These are phyloP conservation scores for Physcomitrium patens DNA, from an alignment of 225 moss, liverwort and hornwort species.

Conservation along the genomic window DNA sequence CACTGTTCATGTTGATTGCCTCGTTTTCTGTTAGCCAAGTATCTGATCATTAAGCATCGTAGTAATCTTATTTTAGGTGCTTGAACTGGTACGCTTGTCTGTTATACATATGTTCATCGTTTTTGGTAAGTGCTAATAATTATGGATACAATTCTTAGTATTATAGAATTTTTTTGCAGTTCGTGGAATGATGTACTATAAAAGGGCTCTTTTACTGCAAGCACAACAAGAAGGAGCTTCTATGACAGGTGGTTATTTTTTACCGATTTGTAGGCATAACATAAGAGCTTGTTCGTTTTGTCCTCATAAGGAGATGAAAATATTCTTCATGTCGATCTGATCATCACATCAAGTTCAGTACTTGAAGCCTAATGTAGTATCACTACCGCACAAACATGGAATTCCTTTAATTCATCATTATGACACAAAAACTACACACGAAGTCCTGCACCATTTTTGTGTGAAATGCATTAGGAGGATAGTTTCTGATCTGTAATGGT, in stretches of 20 bases:
- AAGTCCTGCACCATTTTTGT: too few species aligned
- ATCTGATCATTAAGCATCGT: background rate
- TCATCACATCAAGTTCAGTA: background rate
- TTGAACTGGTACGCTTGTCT: background rate
- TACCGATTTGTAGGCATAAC: background rate
- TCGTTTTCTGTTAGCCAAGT: background rate
- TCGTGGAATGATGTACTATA: constrained; percentile 85
- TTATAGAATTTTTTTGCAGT: constrained; percentile 45
- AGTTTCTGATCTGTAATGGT: too few species aligned
- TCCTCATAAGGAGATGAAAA: background rate
- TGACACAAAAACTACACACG: too few species aligned
- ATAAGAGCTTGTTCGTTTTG: background rate
- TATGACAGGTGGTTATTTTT: constrained; percentile 42
- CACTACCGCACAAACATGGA: background rate
- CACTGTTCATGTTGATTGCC: background rate
- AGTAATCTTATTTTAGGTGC: background rate
- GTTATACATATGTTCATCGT: background rate
- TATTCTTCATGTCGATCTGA: background rate
- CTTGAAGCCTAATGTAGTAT: background rate
- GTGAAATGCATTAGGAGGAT: too few species aligned
- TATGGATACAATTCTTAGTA: constrained; percentile 13
- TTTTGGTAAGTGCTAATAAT: constrained; percentile 5
- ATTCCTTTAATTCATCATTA: background rate
- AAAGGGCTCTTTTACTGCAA: constrained; percentile 59
- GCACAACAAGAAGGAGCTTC: constrained; percentile 60